Conservation (phyloP, 1,284 basidiomycete genomes). For the Golubevia pallescens region DNA sequence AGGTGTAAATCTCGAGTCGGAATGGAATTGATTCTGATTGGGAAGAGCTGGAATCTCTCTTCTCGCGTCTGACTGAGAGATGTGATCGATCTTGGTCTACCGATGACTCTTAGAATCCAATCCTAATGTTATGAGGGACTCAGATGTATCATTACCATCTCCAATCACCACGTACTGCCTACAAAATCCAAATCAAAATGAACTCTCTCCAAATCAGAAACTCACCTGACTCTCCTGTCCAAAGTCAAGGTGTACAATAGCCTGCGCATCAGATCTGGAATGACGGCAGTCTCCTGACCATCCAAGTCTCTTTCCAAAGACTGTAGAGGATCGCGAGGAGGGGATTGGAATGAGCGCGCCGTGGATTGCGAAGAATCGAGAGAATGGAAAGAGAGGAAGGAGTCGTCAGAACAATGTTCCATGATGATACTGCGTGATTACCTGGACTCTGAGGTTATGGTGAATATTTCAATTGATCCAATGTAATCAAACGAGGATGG, state of each 20-base stretch:
- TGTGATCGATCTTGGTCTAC: too few species aligned
- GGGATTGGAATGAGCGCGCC: not conserved
- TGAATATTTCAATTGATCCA: too few species aligned
- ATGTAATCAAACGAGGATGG: too few species aligned
- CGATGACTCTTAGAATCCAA: too few species aligned
- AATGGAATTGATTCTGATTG: constrained; percentile 2
- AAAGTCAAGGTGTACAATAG: constrained; percentile 51
- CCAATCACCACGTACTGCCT: too few species aligned
- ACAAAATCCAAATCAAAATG: too few species aligned
- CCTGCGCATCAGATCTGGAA: constrained; percentile 43
- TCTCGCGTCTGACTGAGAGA: constrained; percentile 4
- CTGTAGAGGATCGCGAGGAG: constrained; percentile 3
- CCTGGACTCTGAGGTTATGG: too few species aligned
- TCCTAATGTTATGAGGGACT: too few species aligned
- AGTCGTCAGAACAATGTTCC: not conserved
- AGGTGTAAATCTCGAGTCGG: not conserved
- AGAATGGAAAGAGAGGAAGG: not conserved
- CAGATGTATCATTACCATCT: too few species aligned
- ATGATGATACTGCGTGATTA: too few species aligned
- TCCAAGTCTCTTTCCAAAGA: constrained; percentile 50
- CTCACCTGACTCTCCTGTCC: constrained; percentile 36
- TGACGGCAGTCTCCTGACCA: constrained; percentile 29
- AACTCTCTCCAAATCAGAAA: not conserved
- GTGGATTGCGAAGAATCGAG: not conserved
- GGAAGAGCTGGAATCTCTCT: not conserved